These are phyloP conservation scores for Cordyceps cateniannulata DNA, from an alignment of 2,329 filamentous ascomycete genomes.

Conservation along the genomic window DNA sequence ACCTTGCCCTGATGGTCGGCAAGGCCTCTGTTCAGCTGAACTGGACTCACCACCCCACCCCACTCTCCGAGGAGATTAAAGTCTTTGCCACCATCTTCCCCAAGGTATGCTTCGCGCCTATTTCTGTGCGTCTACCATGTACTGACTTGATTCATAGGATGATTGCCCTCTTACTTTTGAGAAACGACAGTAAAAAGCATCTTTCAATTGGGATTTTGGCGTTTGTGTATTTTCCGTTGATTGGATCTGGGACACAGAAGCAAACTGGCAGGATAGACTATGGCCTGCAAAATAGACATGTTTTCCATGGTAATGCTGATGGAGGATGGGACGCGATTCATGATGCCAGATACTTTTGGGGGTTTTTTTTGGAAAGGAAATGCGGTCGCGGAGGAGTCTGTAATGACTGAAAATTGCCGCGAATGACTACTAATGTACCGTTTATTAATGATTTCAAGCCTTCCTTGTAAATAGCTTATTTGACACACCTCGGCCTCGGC, in stretches of 20 bases:
- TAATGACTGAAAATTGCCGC: not conserved
- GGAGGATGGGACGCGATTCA: not conserved
- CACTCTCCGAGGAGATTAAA: conserved; percentile 86
- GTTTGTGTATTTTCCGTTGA: conserved; percentile 1
- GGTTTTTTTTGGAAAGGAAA: conserved; percentile 4
- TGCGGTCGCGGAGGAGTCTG: not conserved
- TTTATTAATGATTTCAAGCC: conserved; percentile 3
- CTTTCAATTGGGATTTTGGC: not conserved
- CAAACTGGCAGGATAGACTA: not conserved
- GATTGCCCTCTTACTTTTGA: conserved; percentile 75
- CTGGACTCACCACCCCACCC: conserved; percentile 84
- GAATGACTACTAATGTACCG: not conserved
- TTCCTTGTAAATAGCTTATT: conserved; percentile 7
- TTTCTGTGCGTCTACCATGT: not conserved
- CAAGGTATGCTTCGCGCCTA: conserved; percentile 55
- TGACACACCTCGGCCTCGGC: not conserved
- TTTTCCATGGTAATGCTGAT: not conserved
- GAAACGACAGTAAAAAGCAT: conserved; percentile 39
- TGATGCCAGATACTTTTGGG: not conserved
- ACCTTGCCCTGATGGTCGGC: conserved; percentile 82
- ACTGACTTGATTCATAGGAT: conserved; percentile 49
- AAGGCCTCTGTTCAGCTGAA: conserved; percentile 82
- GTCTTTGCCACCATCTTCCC: conserved; percentile 99
- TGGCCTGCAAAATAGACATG: not conserved
- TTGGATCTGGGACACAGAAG: not conserved